These are phyloP conservation scores for Leonotis leonurus DNA, from an alignment of 257 asterid species.

Conservation along the genomic window DNA sequence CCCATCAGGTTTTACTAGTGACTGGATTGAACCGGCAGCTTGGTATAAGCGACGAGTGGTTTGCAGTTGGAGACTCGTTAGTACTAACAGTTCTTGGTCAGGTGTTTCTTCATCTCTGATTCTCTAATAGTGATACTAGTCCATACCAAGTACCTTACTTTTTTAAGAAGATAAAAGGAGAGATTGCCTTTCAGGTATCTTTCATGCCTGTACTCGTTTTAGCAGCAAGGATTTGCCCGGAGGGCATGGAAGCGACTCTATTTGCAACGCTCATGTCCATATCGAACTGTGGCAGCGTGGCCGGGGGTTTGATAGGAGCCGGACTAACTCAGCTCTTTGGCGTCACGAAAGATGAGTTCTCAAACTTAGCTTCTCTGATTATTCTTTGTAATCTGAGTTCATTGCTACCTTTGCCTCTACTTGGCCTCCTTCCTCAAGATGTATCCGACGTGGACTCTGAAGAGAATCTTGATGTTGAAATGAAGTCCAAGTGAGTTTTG, in stretches of 20 bases:
- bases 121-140: too few relatives aligned
- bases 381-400: constrained; percentile 79
- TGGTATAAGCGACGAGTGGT: constrained; percentile 89
- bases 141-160: not conserved
- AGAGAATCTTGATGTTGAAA: constrained; percentile 39
- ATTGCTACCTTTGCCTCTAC: constrained; percentile 74
- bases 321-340: constrained; percentile 77
- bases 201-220: constrained; percentile 87
- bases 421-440: constrained; percentile 70
- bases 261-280: constrained; percentile 89
- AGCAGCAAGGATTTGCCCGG: constrained; percentile 82
- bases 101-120: constrained; percentile 28
- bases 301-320: constrained; percentile 80
- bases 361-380: constrained; percentile 51
- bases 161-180: not conserved
- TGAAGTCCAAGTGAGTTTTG: constrained; percentile 41
- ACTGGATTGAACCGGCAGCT: constrained; percentile 73
- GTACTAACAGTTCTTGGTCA: constrained; percentile 77
- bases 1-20: constrained; percentile 62
- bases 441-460: constrained; percentile 22
- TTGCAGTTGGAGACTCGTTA: constrained; percentile 85
- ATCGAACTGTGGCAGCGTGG: constrained; percentile 72
- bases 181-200: constrained; percentile 47
- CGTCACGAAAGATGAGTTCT: constrained; percentile 64
- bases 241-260: constrained; percentile 89